Percentiles rank a stretch among this genome's conserved stretches.
Evolutionary conservation across 345 rosid genomes (phyloP).

Genomic region (Rubroshorea leprosula): DNA sequence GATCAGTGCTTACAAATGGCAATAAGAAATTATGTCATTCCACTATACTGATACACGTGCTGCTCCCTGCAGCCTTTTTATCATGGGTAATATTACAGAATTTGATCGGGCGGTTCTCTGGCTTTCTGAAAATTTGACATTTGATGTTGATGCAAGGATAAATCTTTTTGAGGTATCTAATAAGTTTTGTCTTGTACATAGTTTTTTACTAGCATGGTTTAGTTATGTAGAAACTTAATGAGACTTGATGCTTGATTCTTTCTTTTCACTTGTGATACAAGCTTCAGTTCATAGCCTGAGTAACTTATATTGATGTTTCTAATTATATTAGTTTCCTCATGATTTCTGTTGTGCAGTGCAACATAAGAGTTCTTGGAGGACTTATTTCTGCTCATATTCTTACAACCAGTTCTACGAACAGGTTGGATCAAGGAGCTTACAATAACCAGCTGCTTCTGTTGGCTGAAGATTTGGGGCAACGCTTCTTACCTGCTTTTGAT

Average conservation of each 20-base stretch:
- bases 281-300: conserved; percentile 4
- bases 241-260: conserved; percentile 3
- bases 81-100: conserved; percentile 81
- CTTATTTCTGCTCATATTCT: conserved; percentile 99
- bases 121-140: conserved; percentile 80
- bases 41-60: conserved; percentile 8
- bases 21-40: conserved; percentile 15
- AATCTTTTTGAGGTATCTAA: conserved; percentile 82
- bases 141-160: conserved; percentile 81
- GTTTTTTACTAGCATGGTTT: background rate
- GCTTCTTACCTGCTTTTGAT: conserved; percentile 78
- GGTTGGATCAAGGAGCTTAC: conserved; percentile 72
- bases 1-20: conserved; percentile 3
- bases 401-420: conserved; percentile 75
- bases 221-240: background rate
- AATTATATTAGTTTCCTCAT: conserved; percentile 23
- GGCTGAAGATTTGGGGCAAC: conserved; percentile 85
- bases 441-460: conserved; percentile 66
- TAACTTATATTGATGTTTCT: conserved; percentile 17
- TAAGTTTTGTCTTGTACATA: background rate
- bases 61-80: conserved; percentile 63
- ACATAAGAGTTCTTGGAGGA: conserved; percentile 98
- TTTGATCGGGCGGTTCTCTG: conserved; percentile 75
- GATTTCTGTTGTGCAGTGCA: conserved; percentile 63
- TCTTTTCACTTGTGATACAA: background rate